Evolutionary conservation across 345 rosid species (phyloP), one percentile per base, ranked within the genome.

Genomic region (Aquilaria malaccensis): DNA sequence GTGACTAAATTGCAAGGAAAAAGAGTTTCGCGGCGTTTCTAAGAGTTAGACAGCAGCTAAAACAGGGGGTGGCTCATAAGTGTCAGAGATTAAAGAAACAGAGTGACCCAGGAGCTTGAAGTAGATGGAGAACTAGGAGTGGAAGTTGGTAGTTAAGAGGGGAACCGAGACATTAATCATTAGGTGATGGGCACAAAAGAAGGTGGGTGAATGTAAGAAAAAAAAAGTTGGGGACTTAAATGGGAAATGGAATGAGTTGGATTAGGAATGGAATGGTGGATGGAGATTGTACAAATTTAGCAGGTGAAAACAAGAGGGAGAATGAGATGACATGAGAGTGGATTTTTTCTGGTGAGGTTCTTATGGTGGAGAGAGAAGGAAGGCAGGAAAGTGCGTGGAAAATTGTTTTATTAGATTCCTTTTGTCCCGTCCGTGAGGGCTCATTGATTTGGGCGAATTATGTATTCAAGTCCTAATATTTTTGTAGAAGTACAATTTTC

Each of bases 331-430:
- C 7, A 37, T 52, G 50, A 60, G 56, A 53, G 30, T 47, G 52
- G 33, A 50, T 52, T 33, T 59, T 30, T 66, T 53, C 22, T 11
- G 62, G 37, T 49, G 13, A 12, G 59, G 47, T 67, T 65, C 32
- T 30, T 50, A 56, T 15, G 80, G 81, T 61, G 70, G 85, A 56
- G 78, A 66, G 59, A 49, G 43, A 63, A 55, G 30, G 52, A 3
- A 63, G 52, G 4, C 6, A 10, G 43, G 33, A 10, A 52, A 31
- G 9, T 33, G 70, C 57, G 11, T 31, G n/a, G 30, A 57, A 60
- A 55, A 45, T 37, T 30, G 49, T 7, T 33, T 11, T 0, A 2
- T 14, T n/a, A 37, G 72, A 73, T 70, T 75, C 63, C 56, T 30
- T 60, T 13, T 33, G 60, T 37, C 55, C 56, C 50, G 64, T 14